Evolutionary conservation across 2,329 filamentous ascomycete genomes (phyloP).

Genomic region (Chrysoporthe cubensis): DNA sequence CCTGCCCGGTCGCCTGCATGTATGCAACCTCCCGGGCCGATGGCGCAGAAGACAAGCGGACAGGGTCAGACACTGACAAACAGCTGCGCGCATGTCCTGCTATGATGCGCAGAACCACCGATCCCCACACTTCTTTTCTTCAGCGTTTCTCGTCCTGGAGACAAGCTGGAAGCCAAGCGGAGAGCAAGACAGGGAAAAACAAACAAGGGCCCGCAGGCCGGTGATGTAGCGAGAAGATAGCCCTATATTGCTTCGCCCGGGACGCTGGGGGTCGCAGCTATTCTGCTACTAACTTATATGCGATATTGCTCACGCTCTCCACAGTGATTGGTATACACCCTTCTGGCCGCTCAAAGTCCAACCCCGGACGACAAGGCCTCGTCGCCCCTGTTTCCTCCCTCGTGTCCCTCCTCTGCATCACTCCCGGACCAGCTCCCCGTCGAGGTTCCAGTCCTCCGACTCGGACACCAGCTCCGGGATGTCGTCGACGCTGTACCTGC

Average conservation of each 20-base stretch:
- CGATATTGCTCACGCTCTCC: background rate
- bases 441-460: conserved; percentile 30
- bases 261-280: background rate
- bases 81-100: no score
- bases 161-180: no score
- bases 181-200: no score
- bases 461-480: conserved; percentile 69
- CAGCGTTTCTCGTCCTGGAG: no score
- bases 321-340: background rate
- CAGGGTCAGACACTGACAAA: no score
- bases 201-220: no score
- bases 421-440: conserved; percentile 16
- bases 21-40: no score
- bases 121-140: no score
- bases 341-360: background rate
- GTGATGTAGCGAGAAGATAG: no score
- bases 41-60: no score
- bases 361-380: background rate
- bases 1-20: no score
- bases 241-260: background rate
- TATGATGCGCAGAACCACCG: no score
- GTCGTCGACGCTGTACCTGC: conserved; percentile 76
- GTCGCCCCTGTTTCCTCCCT: background rate
- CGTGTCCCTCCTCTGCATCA: background rate
- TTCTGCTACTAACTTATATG: background rate